A percentile compares a stretch with the other conserved stretches of the same genome.
These are phyloP conservation scores for Incumbomyces delicatus DNA, from an alignment of 2,329 filamentous ascomycete species.

Conservation along the genomic window DNA sequence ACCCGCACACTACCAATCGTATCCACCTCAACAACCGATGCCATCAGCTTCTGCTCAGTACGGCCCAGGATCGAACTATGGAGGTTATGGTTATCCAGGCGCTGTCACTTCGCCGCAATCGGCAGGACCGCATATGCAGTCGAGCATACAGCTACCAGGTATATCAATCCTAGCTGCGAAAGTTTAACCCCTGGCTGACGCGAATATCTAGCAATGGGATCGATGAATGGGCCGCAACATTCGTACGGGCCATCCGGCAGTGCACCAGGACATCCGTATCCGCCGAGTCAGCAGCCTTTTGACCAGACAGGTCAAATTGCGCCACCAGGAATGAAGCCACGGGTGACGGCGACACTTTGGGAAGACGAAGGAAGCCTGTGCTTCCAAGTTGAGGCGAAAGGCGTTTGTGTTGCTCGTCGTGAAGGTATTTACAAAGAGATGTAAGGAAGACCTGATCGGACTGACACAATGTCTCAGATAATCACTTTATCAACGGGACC, in stretches of 20 bases:
- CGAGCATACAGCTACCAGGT: conserved; percentile 57
- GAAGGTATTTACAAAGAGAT: conserved; percentile 54
- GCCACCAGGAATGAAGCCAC: conserved; percentile 88
- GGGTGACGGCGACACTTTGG: conserved; percentile 94
- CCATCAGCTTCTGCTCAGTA: conserved; percentile 65
- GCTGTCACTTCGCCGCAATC: conserved; percentile 72
- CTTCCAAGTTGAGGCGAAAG: conserved; percentile 93
- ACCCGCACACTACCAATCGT: conserved; percentile 67
- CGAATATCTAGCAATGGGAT: conserved; percentile 30
- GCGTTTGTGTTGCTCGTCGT: conserved; percentile 86
- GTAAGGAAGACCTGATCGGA: not conserved
- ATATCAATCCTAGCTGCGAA: conserved; percentile 15
- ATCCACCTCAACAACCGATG: conserved; percentile 61
- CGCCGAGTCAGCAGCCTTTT: conserved; percentile 48
- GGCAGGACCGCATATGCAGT: conserved; percentile 52
- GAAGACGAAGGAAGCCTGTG: conserved; percentile 96
- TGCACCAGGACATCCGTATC: conserved; percentile 30
- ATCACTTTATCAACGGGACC: conserved; percentile 98
- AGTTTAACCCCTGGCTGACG: conserved; percentile 9
- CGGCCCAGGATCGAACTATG: conserved; percentile 49
- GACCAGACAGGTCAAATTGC: conserved; percentile 89
- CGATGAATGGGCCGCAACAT: conserved; percentile 12
- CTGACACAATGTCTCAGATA: conserved; percentile 50
- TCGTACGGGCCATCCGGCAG: conserved; percentile 20
- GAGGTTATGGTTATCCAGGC: conserved; percentile 64